Conservation (phyloP, 2,329 filamentous ascomycete genomes). For the Tolypocladium ophioglossoides region DNA sequence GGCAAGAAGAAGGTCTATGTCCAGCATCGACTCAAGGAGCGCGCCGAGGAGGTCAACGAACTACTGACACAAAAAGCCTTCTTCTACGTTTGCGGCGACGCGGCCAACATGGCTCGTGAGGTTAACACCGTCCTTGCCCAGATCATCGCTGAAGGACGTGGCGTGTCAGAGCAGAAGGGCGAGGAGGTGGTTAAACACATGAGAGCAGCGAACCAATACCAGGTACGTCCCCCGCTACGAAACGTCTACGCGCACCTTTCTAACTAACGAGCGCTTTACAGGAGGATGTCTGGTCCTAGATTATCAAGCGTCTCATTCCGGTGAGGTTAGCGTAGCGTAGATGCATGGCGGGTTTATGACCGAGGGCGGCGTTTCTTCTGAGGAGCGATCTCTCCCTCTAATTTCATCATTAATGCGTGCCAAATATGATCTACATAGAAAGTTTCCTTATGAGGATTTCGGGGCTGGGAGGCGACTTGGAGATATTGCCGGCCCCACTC, state of each 20-base stretch:
- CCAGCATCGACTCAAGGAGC: conserved; percentile 81
- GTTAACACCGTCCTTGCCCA: conserved; percentile 80
- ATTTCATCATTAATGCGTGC: background rate
- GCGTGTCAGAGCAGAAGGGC: conserved; percentile 73
- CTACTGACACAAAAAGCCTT: conserved; percentile 80
- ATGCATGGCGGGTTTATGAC: background rate
- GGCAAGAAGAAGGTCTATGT: conserved; percentile 86
- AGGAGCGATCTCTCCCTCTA: background rate
- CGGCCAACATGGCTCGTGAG: conserved; percentile 91
- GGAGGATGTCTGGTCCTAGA: conserved; percentile 64
- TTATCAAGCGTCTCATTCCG: background rate
- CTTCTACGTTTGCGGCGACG: conserved; percentile 97
- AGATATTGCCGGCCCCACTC: background rate
- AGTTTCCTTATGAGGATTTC: background rate
- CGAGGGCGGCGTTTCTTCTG: background rate
- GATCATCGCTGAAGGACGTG: conserved; percentile 77
- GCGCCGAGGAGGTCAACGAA: conserved; percentile 74
- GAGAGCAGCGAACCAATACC: conserved; percentile 91
- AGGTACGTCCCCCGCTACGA: conserved; percentile 44
- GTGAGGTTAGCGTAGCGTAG: background rate
- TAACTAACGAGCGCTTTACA: conserved; percentile 16
- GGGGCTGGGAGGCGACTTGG: background rate
- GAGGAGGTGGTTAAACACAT: conserved; percentile 97
- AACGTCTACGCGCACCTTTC: background rate
- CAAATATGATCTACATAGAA: background rate